Base-by-base conservation (phyloP, 495 filamentous ascomycete genomes). In the Penicillium desertorum region DNA sequence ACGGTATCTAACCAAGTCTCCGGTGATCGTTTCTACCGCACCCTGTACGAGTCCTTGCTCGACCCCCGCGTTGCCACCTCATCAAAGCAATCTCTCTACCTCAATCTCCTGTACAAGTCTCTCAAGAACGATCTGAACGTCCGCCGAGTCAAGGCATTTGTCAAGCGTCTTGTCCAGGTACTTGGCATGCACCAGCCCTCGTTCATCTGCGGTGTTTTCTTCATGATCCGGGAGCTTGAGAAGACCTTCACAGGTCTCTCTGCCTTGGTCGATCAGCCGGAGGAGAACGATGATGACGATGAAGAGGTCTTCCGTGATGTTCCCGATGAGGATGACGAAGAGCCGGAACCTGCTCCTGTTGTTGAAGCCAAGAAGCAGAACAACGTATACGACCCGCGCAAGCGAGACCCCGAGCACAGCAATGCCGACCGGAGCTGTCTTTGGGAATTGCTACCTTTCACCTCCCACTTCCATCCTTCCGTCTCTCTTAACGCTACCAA, bases 11-110 rank as follows among this genome's bases (percentile, higher is more conserved):
- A 95, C 67, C 85, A 93, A 67, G 77, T 83, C 52, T 84, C 85
- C 25, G 83, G 86, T 8, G 95, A 98, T 62, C 85, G 95, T 43
- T 98, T 96, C 76, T 97, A 97, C 72, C 82, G 92, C 32, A 96
- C 92, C 4, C 77, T 98, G 22, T 98, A 98, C 67, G 93, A 98
- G 69, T 96, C 92, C 4, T 81, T 98, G 8, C 77, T 98, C 10
- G 94, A 98, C 62, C 90, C 91, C 6, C 85, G 94, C 16, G 84
- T 98, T 2, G 75, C 90, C 41, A 89, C 81, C 2, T 95, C 93
- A 11, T 98, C 95, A 14, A 98, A 98, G 71, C 95, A 98, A 67
- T 85, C 92, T 1, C 76, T 98, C 54, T 98, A 97, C 64, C 82
- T 98, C 45, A 98, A 98, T 64, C 79, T 98, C 0, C 73, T 98